phyloP scores from a whole-genome alignment of 139 green algal species.

The Zygnema cylindricum region DNA sequence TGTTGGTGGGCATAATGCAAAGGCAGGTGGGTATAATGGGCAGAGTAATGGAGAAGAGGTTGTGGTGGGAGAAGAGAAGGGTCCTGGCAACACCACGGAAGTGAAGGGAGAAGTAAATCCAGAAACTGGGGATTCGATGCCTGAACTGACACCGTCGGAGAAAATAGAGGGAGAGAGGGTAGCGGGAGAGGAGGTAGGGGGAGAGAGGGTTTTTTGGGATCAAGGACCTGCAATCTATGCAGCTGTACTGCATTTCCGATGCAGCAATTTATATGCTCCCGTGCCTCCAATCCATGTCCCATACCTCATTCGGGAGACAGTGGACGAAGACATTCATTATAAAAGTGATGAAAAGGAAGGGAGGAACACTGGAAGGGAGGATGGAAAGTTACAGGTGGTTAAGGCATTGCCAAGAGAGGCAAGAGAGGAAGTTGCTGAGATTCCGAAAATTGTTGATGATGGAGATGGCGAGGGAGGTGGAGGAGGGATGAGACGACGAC shows the following conservation, averaged over 20 bases:
- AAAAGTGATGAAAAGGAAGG: background rate
- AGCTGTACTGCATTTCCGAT: background rate
- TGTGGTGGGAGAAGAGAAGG: no score
- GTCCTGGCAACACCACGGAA: no score
- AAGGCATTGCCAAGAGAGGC: background rate
- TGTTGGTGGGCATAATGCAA: no score
- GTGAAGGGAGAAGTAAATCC: background rate
- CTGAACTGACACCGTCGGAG: no score
- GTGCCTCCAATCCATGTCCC: background rate
- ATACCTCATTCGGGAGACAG: background rate
- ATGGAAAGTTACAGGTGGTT: no score
- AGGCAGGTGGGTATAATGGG: no score
- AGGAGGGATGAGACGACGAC: background rate
- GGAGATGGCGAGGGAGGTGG: background rate
- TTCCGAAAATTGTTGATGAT: background rate
- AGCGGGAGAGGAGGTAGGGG: background rate
- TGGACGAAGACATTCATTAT: background rate
- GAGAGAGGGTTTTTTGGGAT: background rate
- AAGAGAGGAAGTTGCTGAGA: background rate
- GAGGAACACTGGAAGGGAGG: background rate
- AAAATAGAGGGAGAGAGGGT: background rate
- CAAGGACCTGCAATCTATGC: background rate
- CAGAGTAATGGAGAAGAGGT: no score
- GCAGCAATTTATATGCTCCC: conserved; percentile 1
- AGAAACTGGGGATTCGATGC: no score